These are phyloP conservation scores for Oehlia diaphana DNA, from an alignment of 192 early-diverging fungal species.

Conservation along the genomic window DNA sequence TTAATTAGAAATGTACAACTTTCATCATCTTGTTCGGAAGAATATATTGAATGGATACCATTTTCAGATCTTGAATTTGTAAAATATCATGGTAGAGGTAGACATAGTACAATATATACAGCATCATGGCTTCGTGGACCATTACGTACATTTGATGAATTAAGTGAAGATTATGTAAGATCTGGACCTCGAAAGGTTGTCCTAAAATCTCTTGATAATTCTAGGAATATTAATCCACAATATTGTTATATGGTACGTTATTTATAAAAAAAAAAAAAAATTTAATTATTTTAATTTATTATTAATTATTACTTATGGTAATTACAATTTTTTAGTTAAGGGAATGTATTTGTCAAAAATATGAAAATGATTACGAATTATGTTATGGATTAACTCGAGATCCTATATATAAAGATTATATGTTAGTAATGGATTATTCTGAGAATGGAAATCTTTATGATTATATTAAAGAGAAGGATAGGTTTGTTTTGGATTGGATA, in stretches of 20 bases:
- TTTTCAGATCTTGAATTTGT: neutral
- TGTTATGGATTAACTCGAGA: constrained; percentile 5
- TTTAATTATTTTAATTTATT: neutral
- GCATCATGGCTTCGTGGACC: neutral
- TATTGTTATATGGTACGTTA: neutral
- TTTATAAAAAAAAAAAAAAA: neutral
- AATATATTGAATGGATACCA: constrained; percentile 8
- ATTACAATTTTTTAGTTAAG: neutral
- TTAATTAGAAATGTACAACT: neutral
- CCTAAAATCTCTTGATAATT: neutral
- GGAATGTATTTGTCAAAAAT: neutral
- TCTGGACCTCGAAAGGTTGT: neutral
- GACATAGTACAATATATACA: neutral
- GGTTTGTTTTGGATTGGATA: neutral
- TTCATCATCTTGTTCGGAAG: neutral
- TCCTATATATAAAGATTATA: neutral
- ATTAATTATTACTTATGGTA: too few relatives aligned
- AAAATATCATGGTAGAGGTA: neutral
- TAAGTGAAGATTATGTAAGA: neutral
- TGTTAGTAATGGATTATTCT: neutral
- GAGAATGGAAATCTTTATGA: neutral
- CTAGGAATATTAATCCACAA: neutral
- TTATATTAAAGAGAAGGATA: neutral
- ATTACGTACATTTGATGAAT: neutral
- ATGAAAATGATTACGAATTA: neutral